Percentiles rank a stretch among this genome's conserved stretches.
Evolutionary conservation across 768 basidiomycete genomes (phyloP).

Genomic region (Termitomyces sp.): DNA sequence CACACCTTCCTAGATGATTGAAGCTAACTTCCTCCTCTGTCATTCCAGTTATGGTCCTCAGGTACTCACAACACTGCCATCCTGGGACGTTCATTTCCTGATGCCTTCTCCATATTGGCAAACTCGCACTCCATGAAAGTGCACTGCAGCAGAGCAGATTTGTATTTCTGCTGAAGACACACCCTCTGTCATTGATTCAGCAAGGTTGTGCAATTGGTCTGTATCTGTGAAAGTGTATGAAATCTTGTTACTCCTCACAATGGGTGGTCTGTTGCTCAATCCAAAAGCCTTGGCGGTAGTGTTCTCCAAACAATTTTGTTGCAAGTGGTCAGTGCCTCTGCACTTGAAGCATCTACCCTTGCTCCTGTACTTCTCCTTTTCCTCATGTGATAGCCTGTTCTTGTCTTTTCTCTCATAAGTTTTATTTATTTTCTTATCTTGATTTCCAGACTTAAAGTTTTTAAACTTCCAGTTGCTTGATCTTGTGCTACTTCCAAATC

Average conservation of each 20-base stretch:
- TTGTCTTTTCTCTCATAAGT: neutral
- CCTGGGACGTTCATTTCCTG: no score
- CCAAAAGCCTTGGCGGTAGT: neutral
- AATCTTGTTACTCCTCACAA: neutral
- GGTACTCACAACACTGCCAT: no score
- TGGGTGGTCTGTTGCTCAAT: neutral
- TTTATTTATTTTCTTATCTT: neutral
- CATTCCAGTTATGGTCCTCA: no score
- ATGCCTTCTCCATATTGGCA: neutral
- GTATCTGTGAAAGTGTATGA: neutral
- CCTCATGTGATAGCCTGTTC: neutral
- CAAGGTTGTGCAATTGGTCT: neutral
- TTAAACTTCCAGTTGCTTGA: no score
- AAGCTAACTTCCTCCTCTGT: neutral
- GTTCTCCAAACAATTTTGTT: neutral
- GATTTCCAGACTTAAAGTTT: no score
- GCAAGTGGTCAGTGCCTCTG: neutral
- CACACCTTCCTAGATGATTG: neutral
- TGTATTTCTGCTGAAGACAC: neutral
- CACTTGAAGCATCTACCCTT: neutral
- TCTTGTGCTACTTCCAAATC: no score
- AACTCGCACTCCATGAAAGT: neutral
- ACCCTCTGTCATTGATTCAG: neutral
- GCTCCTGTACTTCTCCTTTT: neutral
- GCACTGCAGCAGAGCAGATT: neutral